These are phyloP conservation scores for Heterobasidion irregulare DNA, from an alignment of 1,284 basidiomycete species.

Conservation along the genomic window DNA sequence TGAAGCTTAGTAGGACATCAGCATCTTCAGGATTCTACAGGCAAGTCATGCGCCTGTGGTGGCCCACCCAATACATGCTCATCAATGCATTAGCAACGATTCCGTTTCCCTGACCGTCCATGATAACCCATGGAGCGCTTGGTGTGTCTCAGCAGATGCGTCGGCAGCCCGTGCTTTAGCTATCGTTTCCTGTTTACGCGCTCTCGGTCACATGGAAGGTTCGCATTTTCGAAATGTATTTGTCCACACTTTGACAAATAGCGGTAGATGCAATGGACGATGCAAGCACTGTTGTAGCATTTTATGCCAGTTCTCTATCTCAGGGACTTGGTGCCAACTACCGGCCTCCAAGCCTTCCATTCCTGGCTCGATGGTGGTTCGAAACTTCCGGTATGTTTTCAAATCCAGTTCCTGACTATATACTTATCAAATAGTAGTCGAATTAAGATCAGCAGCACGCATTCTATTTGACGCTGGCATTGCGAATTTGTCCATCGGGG, in stretches of 20 bases:
- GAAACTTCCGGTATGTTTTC: conserved; percentile 51
- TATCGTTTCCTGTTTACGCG: conserved; percentile 60
- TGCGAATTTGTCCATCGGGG: conserved; percentile 56
- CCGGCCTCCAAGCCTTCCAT: conserved; percentile 60
- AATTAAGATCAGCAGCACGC: conserved; percentile 69
- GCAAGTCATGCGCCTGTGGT: conserved; percentile 22
- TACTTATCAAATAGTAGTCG: conserved; percentile 31
- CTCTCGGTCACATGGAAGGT: conserved; percentile 70
- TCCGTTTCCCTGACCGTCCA: conserved; percentile 36
- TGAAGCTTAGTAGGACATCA: conserved; percentile 28
- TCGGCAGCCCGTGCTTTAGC: conserved; percentile 66
- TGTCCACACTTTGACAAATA: not conserved
- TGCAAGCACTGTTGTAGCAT: conserved; percentile 66
- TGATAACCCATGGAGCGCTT: conserved; percentile 33
- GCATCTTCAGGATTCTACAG: conserved; percentile 40
- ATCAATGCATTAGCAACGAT: conserved; percentile 19
- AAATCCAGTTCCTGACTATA: not conserved
- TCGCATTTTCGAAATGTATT: conserved; percentile 1
- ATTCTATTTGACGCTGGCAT: conserved; percentile 72
- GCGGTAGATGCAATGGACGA: conserved; percentile 52
- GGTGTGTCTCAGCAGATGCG: conserved; percentile 62
- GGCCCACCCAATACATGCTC: not conserved
- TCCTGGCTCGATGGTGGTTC: conserved; percentile 70
- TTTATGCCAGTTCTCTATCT: conserved; percentile 66
- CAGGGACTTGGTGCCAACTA: conserved; percentile 50